Base-by-base conservation (phyloP, 768 basidiomycete genomes). In the Pluteus cervinus region DNA sequence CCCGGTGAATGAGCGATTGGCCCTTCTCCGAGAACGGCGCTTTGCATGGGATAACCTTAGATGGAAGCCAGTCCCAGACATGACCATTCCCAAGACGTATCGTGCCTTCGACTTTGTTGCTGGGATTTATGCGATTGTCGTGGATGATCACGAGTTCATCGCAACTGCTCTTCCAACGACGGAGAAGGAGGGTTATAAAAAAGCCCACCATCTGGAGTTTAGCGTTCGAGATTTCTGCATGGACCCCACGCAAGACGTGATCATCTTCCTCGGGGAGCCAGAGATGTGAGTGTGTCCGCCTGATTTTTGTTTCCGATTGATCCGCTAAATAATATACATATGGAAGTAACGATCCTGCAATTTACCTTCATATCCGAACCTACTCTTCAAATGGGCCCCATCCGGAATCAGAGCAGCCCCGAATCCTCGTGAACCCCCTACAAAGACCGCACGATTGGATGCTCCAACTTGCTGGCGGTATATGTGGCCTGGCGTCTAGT, bases 241-340 rank as follows among this genome's bases (percentile, higher is more conserved):
- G n/a, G 79, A 81, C 45, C 77, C 80, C 1, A 67, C 73, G 4
- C 80, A 81, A 51, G 76, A 81, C 44, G 48, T 81, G 31, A 57
- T 80, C 24, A 64, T 71, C 6, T 50, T 74, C 11, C 53, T 76
- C 11, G 51, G 49, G 36, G 39, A 45, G 6, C n/a, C n/a, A n/a
- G n/a, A n/a, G n/a, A n/a, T n/a, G n/a, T n/a, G n/a, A n/a, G n/a
- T n/a, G n/a, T n/a, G n/a, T n/a, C n/a, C n/a, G n/a, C n/a, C n/a
- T n/a, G n/a, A n/a, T n/a, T n/a, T n/a, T n/a, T n/a, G n/a, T n/a
- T n/a, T n/a, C n/a, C n/a, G n/a, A n/a, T n/a, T n/a, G n/a, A n/a
- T n/a, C n/a, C n/a, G n/a, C n/a, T n/a, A n/a, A n/a, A n/a, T n/a
- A n/a, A n/a, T n/a, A n/a, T n/a, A n/a, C n/a, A n/a, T n/a, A n/a